These are phyloP conservation scores for Cladophialophora chaetospira DNA, from an alignment of 2,329 filamentous ascomycete genomes.

Conservation along the genomic window DNA sequence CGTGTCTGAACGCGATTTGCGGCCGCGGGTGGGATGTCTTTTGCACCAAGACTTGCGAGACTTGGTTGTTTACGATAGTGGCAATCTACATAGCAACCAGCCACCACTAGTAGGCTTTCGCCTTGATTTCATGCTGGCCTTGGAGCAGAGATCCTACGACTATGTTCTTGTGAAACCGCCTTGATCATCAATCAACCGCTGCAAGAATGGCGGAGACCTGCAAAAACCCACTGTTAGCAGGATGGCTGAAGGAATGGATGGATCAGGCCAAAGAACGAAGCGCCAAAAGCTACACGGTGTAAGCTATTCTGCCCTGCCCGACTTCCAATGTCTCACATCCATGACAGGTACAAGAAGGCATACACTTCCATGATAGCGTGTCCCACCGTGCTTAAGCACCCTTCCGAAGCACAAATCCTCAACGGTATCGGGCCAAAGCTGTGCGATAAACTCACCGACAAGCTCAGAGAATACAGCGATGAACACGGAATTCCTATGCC, in stretches of 20 bases:
- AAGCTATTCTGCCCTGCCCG: constrained; percentile 20
- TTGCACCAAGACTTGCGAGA: too few species aligned
- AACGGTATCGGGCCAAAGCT: constrained; percentile 73
- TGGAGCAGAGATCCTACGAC: too few species aligned
- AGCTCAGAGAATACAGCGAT: constrained; percentile 58
- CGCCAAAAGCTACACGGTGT: constrained; percentile 65
- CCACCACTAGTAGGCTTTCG: too few species aligned
- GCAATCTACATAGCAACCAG: too few species aligned
- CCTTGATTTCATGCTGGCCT: too few species aligned
- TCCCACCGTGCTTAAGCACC: constrained; percentile 70
- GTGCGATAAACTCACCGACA: constrained; percentile 67
- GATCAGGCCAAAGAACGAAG: constrained; percentile 69
- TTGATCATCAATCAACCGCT: neutral
- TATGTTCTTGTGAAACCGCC: neutral
- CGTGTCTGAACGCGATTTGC: too few species aligned
- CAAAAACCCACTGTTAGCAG: constrained; percentile 70
- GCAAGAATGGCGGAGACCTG: constrained; percentile 47
- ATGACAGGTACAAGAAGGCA: constrained; percentile 68
- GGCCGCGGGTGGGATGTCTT: too few species aligned
- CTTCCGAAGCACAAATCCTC: constrained; percentile 71
- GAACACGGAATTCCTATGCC: constrained; percentile 71
- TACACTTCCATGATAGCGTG: constrained; percentile 76
- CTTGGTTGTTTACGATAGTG: too few species aligned
- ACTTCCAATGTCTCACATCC: neutral
- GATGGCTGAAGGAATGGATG: constrained; percentile 77